Base-by-base conservation (phyloP, 345 rosid genomes). In the Barbarea vulgaris region DNA sequence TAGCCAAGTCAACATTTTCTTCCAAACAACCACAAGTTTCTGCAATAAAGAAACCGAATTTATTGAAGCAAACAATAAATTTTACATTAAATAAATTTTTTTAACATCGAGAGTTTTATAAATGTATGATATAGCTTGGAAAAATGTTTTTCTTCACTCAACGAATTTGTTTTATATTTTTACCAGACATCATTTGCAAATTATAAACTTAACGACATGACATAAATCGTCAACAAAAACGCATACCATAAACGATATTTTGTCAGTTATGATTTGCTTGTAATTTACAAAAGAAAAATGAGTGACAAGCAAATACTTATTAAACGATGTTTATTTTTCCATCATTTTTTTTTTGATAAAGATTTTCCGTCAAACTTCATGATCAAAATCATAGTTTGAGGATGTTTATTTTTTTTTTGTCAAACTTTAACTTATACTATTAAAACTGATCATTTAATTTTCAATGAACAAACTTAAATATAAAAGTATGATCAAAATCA, bases 1-100 rank as follows among this genome's bases (percentile, higher is more conserved):
- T 57, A 19, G 46, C 34, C 0, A 67, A 57, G 73, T 67, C 67
- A 75, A 50, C 34, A 75, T 58, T 48, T 58, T 67, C 73, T 39
- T 62, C 31, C 5, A 67, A 39, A 15, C 68, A 59, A 34, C 59
- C 41, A 74, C 39, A 34, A 65, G 55, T 41, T 39, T 64, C 42
- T 22, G 24, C 42, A 36, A 48, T 75, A 59, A 75, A 48, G 11
- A 59, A 37, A 75, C 37, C 28, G 24, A 59, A 67, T 67, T 67
- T 50, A 67, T 39, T 67, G 79, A 28, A 12, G 9, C 60, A 28
- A 28, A 53, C 18, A 57, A 48, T 4, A 28, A 41, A 19, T 28
- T n/a, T 11, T 1, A 9, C 36, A 22, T 22, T 10, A 24, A 50
- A 9, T 4, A 4, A 51, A 52, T 19, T 3, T 22, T 48, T 18